Evolutionary conservation across 495 filamentous ascomycete species (phyloP), one percentile per base, ranked within the genome.

Genomic region (Neurospora cerealis): DNA sequence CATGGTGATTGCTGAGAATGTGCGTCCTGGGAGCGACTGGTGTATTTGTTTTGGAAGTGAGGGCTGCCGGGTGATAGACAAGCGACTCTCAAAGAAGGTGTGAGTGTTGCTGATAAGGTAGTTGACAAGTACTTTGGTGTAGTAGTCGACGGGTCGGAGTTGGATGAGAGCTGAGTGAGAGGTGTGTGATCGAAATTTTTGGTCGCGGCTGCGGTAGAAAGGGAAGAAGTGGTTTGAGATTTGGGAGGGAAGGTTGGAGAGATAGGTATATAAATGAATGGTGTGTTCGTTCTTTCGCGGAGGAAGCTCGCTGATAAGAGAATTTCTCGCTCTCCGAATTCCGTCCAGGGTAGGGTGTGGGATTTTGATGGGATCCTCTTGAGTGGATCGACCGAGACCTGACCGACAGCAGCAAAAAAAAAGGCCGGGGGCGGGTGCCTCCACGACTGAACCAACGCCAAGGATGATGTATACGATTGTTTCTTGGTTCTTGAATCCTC

Each of bases 1-100:
- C 83, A 85, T 86, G 69, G 41, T 74, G 70, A 66, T 41, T 70
- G 40, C 39, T 24, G 48, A 19, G n/a, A 13, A 73, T 54, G 32
- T 73, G 71, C 69, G 36, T 13, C 15, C 36, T 41, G 28, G 3
- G 44, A 19, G 62, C 38, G 46, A 24, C 9, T 66, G 37, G 34
- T 73, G 54, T 42, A 9, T 21, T 62, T 54, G 44, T 70, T 46
- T 8, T 44, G 24, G 10, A 41, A 38, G 17, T 60, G 54, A 42
- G 46, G 24, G 34, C 34, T 70, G 10, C 11, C 2, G 13, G 8
- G 71, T 40, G 42, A 9, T 19, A 34, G 24, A 62, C 24, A 32
- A 6, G 54, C 54, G 4, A 66, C 54, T 66, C 21, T 60, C 48
- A 60, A 60, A 54, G 21, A 54, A 28, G 21, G 11, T 34, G 54